phyloP scores from a whole-genome alignment of 352 stramenopile species.

The Phytophthora rubi region DNA sequence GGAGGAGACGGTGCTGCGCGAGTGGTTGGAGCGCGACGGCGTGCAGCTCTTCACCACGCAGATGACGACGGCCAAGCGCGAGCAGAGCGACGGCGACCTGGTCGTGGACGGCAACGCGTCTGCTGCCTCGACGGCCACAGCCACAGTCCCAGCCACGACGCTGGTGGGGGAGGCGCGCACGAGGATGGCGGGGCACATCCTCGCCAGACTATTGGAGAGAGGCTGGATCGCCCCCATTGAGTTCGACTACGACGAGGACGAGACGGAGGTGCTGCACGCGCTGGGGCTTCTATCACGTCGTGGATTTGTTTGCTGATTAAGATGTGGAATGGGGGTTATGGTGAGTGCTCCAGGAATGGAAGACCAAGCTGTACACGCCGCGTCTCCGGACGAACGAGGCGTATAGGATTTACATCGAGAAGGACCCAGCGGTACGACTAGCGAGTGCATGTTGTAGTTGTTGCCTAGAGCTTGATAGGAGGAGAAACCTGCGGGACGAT shows the following conservation, averaged over 20 bases:
- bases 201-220: conserved; percentile 63
- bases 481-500: conserved; percentile 31
- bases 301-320: neutral
- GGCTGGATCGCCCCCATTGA: conserved; percentile 66
- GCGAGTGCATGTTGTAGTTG: conserved; percentile 4
- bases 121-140: conserved; percentile 21
- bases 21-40: conserved; percentile 78
- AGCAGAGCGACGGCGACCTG: conserved; percentile 28
- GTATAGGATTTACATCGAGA: conserved; percentile 87
- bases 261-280: conserved; percentile 40
- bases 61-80: conserved; percentile 29
- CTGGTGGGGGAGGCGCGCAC: conserved; percentile 40
- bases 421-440: conserved; percentile 61
- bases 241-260: conserved; percentile 54
- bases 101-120: conserved; percentile 33
- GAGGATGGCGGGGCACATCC: conserved; percentile 51
- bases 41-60: conserved; percentile 62
- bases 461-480: conserved; percentile 2
- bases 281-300: neutral
- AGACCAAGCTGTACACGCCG: conserved; percentile 61
- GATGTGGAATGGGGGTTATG: too few species aligned
- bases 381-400: conserved; percentile 73
- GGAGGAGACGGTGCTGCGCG: conserved; percentile 62
- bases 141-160: conserved; percentile 25
- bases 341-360: conserved; percentile 40